Evolutionary conservation across 106 monocot species (phyloP).

Genomic region (Agapanthus africanus): DNA sequence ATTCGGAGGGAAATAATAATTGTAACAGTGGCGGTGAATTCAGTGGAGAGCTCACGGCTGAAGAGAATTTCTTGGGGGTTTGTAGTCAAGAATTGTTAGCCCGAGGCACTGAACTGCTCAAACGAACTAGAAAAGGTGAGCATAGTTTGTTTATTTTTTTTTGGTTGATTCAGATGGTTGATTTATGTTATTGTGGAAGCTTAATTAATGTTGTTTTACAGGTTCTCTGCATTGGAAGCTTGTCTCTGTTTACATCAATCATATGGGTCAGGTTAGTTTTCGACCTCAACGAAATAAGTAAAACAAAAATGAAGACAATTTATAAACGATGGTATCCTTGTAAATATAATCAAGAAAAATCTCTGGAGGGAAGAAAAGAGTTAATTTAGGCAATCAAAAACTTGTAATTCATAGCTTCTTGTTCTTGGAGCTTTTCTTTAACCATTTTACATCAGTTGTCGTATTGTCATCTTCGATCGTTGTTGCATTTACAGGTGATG

Average conservation of each 20-base stretch:
- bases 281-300: no score
- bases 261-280: constrained; percentile 47
- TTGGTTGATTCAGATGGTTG: neutral
- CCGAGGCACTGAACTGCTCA: constrained; percentile 77
- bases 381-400: no score
- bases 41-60: constrained; percentile 34
- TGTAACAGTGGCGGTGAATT: constrained; percentile 13
- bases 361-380: no score
- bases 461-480: neutral
- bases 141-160: neutral
- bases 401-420: no score
- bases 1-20: constrained; percentile 5
- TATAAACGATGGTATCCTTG: no score
- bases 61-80: constrained; percentile 61
- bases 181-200: neutral
- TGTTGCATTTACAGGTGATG: constrained; percentile 52
- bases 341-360: no score
- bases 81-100: constrained; percentile 80
- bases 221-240: constrained; percentile 86
- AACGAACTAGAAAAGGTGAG: constrained; percentile 85
- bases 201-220: constrained; percentile 14
- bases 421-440: no score
- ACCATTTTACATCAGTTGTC: no score
- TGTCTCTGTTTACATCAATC: constrained; percentile 77
- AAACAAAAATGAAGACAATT: no score